phyloP scores from a whole-genome alignment of 129 eudicot species.

The Tagetes patula region DNA sequence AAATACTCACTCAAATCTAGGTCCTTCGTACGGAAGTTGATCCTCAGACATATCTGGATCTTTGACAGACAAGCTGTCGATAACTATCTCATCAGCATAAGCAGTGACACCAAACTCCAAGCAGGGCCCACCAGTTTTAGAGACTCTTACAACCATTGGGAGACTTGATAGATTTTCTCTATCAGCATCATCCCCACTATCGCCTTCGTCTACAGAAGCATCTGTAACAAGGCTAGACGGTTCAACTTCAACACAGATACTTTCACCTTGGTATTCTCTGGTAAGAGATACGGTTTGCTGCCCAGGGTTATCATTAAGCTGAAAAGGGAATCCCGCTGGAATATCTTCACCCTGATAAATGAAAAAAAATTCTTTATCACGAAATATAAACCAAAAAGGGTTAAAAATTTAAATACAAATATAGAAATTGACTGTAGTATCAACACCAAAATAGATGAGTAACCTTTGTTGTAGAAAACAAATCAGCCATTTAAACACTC shows the following conservation, averaged over 20 bases:
- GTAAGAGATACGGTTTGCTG: slow-evolving; percentile 59
- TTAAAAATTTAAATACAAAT: too few species aligned
- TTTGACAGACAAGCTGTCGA: slow-evolving; percentile 62
- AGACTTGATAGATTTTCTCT: slow-evolving; percentile 40
- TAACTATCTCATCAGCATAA: slow-evolving; percentile 64
- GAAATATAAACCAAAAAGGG: too few species aligned
- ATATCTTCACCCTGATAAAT: slow-evolving; percentile 47
- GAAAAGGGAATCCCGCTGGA: slow-evolving; percentile 74
- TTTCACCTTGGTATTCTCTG: slow-evolving; percentile 79
- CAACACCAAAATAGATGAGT: too few species aligned
- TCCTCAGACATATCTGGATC: slow-evolving; percentile 68
- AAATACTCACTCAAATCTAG: slow-evolving; percentile 68
- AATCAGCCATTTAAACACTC: too few species aligned
- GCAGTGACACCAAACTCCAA: slow-evolving; percentile 76
- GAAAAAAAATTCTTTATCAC: background rate
- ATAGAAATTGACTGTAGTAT: too few species aligned
- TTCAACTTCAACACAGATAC: slow-evolving; percentile 68
- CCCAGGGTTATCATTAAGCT: slow-evolving; percentile 63
- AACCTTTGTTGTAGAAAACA: too few species aligned
- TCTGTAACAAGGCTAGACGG: slow-evolving; percentile 67
- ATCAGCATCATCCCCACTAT: slow-evolving; percentile 42
- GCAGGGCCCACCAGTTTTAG: slow-evolving; percentile 53
- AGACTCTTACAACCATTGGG: slow-evolving; percentile 65
- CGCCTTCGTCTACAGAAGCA: slow-evolving; percentile 29
- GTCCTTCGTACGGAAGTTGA: slow-evolving; percentile 81